A percentile compares a stretch with the other conserved stretches of the same genome.
Conservation (phyloP, 129 eudicot genomes). For the Centrapalus pauciflorus region DNA sequence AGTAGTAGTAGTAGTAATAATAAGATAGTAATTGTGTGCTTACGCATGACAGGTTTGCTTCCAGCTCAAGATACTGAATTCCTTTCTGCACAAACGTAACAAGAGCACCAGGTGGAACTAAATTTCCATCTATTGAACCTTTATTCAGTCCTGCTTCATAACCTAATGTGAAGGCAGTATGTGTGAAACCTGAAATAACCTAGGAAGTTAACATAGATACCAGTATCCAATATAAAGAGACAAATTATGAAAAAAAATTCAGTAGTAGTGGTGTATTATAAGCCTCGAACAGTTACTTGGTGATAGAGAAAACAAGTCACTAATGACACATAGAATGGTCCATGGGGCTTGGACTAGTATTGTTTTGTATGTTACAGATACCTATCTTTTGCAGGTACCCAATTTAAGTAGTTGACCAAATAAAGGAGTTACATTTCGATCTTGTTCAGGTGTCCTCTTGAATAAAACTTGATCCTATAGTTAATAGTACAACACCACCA, state of each 20-base stretch:
- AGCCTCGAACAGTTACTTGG: not conserved
- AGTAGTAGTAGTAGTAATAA: not conserved
- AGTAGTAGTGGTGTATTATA: not conserved
- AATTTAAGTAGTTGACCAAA: not conserved
- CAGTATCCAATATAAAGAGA: not conserved
- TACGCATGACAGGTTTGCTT: constrained; percentile 76
- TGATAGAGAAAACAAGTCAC: not conserved
- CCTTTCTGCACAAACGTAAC: constrained; percentile 91
- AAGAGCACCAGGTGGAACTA: constrained; percentile 96
- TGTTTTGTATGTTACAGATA: not conserved
- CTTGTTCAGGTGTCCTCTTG: not conserved
- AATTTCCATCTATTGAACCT: constrained; percentile 73
- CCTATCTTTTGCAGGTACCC: not conserved
- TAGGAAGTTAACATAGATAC: not conserved
- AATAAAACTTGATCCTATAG: not conserved
- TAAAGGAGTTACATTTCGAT: not conserved
- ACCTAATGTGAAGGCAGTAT: constrained; percentile 82
- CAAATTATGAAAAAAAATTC: not conserved
- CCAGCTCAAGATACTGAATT: constrained; percentile 87
- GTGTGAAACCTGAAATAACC: constrained; percentile 71
- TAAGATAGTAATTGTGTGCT: constrained; percentile 27
- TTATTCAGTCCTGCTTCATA: constrained; percentile 81
- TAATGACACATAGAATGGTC: not conserved
- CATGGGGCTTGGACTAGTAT: not conserved
- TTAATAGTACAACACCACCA: not conserved